Evolutionary conservation across 2,329 filamentous ascomycete species (phyloP), one percentile per base, ranked within the genome.

Genomic region (Lachnellula subtilissima): DNA sequence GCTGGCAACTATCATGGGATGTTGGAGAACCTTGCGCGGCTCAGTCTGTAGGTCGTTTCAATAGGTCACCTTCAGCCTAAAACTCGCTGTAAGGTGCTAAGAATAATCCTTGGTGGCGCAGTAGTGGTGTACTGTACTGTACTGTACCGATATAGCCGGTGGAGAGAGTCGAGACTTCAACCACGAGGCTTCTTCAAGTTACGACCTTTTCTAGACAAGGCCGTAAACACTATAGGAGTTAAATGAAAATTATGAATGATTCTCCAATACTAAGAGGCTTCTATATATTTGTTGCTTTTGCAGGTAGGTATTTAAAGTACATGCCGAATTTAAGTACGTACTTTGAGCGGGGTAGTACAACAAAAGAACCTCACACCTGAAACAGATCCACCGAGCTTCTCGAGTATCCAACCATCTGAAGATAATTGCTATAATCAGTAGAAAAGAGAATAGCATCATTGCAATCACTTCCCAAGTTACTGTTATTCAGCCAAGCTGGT

Each of bases 401-500:
- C 39, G 67, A 68, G 49, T 68, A 70, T 11, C 59, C 68, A 49
- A 61, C 61, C 39, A 56, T 64, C 22, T 59, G 23, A 5, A 62
- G 56, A 15, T 51, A 65, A 28, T 60, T 60, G 28, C 60, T 68
- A 50, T 71, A 73, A 49, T 69, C 66, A 7, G 61, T 52, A 54
- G 75, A 71, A 55, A 87, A 85, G 75, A 88, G 75, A 48, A 84
- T 75, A 67, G 85, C 87, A 65, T 82, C 83, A 32, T 76, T 73
- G 63, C 85, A 88, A 45, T 81, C 83, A 35, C 83, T 86, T 1
- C 86, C 85, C 52, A 88, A 69, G 0, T 72, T 79, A 15, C 80
- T 78, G 69, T 88, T 88, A 49, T 83, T 75, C 61, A 88, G 74
- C 84, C 85, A 89, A 0, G 19, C 35, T 32, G 42, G 39, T 39